Conservation (phyloP, 2,329 filamentous ascomycete species). For the Fusarium duplospermum region DNA sequence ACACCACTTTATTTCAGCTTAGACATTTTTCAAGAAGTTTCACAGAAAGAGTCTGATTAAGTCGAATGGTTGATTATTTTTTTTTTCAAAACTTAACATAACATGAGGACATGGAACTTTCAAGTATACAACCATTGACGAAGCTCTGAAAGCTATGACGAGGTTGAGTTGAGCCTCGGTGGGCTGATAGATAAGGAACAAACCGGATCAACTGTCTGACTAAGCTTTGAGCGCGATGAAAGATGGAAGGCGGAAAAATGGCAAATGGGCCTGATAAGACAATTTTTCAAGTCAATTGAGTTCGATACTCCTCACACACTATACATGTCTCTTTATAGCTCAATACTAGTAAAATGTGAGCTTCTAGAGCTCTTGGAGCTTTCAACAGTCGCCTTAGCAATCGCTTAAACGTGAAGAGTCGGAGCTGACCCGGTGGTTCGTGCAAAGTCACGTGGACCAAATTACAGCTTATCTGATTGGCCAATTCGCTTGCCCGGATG, state of each 20-base stretch:
- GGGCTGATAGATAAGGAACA: background rate
- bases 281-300: background rate
- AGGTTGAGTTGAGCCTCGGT: background rate
- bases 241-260: background rate
- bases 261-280: background rate
- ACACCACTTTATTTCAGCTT: background rate
- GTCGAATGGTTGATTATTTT: background rate
- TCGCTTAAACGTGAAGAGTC: conserved; percentile 22
- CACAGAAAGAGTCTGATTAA: background rate
- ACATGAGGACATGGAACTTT: background rate
- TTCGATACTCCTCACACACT: background rate
- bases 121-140: background rate
- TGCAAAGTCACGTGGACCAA: conserved; percentile 48
- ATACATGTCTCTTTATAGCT: background rate
- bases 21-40: background rate
- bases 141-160: background rate
- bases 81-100: background rate
- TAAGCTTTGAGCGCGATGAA: background rate
- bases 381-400: conserved; percentile 29
- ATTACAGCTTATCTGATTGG: conserved; percentile 47
- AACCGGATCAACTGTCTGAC: background rate
- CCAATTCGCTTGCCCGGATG: conserved; percentile 49
- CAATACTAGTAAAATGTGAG: background rate
- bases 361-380: conserved; percentile 22
- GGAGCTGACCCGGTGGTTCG: conserved; percentile 17